These are phyloP conservation scores for Antarctomyces pellizariae DNA, from an alignment of 495 filamentous ascomycete species.

Conservation along the genomic window DNA sequence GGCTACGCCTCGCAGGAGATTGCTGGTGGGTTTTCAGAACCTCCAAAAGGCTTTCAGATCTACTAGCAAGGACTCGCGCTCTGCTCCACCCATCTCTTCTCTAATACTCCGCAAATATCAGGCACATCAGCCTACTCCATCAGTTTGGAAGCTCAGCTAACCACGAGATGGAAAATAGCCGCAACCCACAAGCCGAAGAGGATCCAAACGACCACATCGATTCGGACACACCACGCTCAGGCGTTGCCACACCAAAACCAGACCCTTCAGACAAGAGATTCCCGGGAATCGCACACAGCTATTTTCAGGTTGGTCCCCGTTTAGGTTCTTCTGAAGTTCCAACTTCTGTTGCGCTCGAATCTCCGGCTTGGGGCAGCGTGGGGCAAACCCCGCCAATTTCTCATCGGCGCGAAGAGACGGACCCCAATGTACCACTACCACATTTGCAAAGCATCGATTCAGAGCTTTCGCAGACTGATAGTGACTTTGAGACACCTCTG, in stretches of 20 bases:
- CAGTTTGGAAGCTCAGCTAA: slow-evolving; percentile 13
- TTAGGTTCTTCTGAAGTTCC: slow-evolving; percentile 23
- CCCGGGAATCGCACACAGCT: slow-evolving; percentile 70
- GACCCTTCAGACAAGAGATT: slow-evolving; percentile 76
- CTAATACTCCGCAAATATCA: no score
- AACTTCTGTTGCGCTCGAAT: slow-evolving; percentile 21
- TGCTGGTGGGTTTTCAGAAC: no score
- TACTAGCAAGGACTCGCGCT: no score
- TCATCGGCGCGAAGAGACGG: slow-evolving; percentile 3
- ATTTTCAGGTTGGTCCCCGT: slow-evolving; percentile 86
- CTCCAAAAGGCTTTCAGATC: no score
- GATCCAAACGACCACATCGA: slow-evolving; percentile 56
- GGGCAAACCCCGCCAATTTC: slow-evolving; percentile 3
- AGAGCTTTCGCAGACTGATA: no score
- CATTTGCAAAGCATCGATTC: no score
- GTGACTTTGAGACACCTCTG: no score
- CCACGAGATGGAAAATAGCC: no score
- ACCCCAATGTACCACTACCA: no score
- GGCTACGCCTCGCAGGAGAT: no score
- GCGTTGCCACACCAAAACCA: slow-evolving; percentile 68
- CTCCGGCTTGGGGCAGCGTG: slow-evolving; percentile 18
- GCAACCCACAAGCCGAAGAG: slow-evolving; percentile 28
- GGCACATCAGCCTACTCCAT: background rate
- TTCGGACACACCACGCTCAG: slow-evolving; percentile 62
- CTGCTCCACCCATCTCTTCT: background rate